Conservation (phyloP, 2,329 filamentous ascomycete genomes). For the Pyrenophora teres region DNA sequence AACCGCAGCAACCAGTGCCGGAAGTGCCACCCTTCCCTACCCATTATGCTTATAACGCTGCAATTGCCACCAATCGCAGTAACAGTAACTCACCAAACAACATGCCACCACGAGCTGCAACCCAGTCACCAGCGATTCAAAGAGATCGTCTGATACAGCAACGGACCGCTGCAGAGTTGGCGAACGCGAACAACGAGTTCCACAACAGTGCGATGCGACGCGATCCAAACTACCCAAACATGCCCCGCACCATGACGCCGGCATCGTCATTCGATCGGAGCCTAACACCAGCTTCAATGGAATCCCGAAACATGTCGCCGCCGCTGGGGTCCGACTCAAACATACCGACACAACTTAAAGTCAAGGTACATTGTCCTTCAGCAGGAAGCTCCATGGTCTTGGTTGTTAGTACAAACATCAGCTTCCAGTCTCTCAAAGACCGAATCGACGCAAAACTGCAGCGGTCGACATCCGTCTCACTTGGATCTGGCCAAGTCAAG, state of each 20-base stretch:
- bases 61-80: constrained; percentile 69
- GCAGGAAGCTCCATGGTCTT: constrained; percentile 91
- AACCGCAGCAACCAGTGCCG: constrained; percentile 46
- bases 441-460: constrained; percentile 95
- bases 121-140: constrained; percentile 71
- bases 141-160: constrained; percentile 59
- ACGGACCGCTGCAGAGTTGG: constrained; percentile 41
- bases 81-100: constrained; percentile 79
- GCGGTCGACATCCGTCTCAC: constrained; percentile 81
- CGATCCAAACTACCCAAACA: constrained; percentile 36
- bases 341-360: constrained; percentile 81
- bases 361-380: constrained; percentile 80
- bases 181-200: constrained; percentile 49
- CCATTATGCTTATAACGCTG: constrained; percentile 62
- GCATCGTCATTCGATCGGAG: constrained; percentile 48
- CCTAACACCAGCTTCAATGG: constrained; percentile 45
- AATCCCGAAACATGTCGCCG: constrained; percentile 48
- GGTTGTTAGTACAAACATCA: constrained; percentile 95
- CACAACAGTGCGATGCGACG: constrained; percentile 36
- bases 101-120: constrained; percentile 71
- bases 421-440: constrained; percentile 90
- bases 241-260: constrained; percentile 45
- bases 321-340: constrained; percentile 34
- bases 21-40: constrained; percentile 60
- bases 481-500: constrained; percentile 80